Base-by-base conservation (phyloP, 495 filamentous ascomycete species). In the Neurospora terricola region DNA sequence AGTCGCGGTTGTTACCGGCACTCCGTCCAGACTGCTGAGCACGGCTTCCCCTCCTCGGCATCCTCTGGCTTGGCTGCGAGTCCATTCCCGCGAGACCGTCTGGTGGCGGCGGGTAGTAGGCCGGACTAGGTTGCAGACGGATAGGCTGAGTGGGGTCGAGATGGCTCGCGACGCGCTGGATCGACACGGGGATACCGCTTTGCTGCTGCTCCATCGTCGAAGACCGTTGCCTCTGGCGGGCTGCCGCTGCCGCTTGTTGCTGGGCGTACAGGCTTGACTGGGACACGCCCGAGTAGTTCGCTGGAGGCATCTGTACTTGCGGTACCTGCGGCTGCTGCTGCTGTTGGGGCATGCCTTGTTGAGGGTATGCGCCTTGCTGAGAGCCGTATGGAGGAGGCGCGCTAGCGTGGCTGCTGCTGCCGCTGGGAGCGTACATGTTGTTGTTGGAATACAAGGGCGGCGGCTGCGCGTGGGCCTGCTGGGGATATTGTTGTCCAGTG, bases 81-180 rank as follows among this genome's bases (percentile, higher is more conserved):
- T 86, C 86, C 48, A 84, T 76, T 8, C 83, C 81, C 4, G 76
- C 88, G 59, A 91, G 87, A 9, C 94, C 94, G 74, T 97, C 96
- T 3, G 93, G 88, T n/a, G 94, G 94, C 10, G 96, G 96, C 18
- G 96, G 96, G 76, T 98, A 98, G 81, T 99, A 99, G 9, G 96
- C 96, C 3, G 96, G 96, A 73, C 94, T 97, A 7, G 96, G 96
- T 79, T 99, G 96, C 45, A 97, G 81, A 62, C 96, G 87, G 78
- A 99, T 98, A 0, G 96, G 96, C 40, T 94, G 93, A 73, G 89
- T 98, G 6, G 96, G 96, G 79, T 99, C 95, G 69, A 99, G 90
- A 80, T 98, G 96, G 78, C 93, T 97, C 12, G 94, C 94, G n/a
- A 98, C 96, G 72, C 96, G 86, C 79, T 99, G 96, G 71, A 99